phyloP scores from a whole-genome alignment of 176 grass and related monocot genomes.

The Aegilops longissima region DNA sequence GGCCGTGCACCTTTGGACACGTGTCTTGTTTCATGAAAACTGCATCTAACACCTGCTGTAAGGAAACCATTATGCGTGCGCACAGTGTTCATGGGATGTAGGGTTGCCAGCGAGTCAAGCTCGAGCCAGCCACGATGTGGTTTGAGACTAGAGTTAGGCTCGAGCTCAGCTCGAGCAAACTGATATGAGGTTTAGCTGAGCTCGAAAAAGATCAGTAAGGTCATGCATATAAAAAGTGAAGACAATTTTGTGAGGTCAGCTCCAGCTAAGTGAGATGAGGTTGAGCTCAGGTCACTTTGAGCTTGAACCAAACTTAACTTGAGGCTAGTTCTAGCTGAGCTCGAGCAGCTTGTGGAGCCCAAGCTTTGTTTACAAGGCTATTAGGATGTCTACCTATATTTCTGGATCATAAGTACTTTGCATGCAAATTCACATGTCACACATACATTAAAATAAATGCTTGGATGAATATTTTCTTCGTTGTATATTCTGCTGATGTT shows the following conservation, averaged over 20 bases:
- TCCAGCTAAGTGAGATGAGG: not conserved
- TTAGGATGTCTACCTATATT: conserved; percentile 13
- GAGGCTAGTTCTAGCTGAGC: not conserved
- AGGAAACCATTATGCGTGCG: conserved; percentile 20
- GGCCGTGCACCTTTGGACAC: not conserved
- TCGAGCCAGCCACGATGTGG: not conserved
- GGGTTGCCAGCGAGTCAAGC: not conserved
- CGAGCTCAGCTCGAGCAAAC: not conserved
- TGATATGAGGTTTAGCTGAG: not conserved
- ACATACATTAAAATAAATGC: conserved; percentile 19
- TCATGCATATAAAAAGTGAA: not conserved
- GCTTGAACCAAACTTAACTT: not conserved
- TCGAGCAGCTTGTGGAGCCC: not conserved
- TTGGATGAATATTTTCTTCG: not conserved
- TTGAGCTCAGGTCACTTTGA: not conserved
- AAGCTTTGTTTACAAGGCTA: not conserved
- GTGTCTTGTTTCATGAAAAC: conserved; percentile 1
- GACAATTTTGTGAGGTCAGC: not conserved
- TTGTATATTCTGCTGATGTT: not conserved
- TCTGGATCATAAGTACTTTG: not conserved
- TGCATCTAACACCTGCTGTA: conserved; percentile 16
- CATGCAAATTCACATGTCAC: not conserved
- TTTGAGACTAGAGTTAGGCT: not conserved
- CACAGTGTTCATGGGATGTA: not conserved
- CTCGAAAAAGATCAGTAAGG: not conserved